Evolutionary conservation across 441 rosid species (phyloP).

Genomic region (Adansonia rubrostipa): DNA sequence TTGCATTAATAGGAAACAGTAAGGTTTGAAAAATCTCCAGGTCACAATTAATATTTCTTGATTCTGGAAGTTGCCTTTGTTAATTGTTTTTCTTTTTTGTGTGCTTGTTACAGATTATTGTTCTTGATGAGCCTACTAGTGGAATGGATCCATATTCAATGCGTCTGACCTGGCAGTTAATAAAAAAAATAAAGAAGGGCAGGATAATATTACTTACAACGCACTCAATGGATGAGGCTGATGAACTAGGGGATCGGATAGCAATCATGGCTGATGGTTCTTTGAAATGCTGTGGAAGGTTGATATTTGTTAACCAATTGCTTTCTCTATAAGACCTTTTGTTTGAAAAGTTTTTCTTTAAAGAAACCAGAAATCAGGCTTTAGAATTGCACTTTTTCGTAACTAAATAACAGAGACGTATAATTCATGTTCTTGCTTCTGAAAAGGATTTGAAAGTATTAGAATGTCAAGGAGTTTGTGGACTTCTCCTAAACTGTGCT

Average conservation of each 20-base stretch:
- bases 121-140: conserved; percentile 99
- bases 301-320: conserved; percentile 29
- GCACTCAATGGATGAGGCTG: conserved; percentile 99
- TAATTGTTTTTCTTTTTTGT: conserved; percentile 18
- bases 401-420: background rate
- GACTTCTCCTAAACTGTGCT: background rate
- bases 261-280: conserved; percentile 99
- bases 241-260: conserved; percentile 95
- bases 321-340: conserved; percentile 13
- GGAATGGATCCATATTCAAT: conserved; percentile 99
- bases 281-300: conserved; percentile 98
- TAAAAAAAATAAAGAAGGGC: conserved; percentile 90
- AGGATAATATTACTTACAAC: conserved; percentile 93
- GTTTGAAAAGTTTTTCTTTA: background rate
- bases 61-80: conserved; percentile 30
- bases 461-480: conserved; percentile 13
- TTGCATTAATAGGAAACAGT: conserved; percentile 92
- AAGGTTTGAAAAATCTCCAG: conserved; percentile 54
- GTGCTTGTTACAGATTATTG: conserved; percentile 63
- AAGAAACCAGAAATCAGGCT: background rate
- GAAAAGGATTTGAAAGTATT: conserved; percentile 15
- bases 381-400: background rate
- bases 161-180: conserved; percentile 98
- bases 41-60: conserved; percentile 26
- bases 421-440: conserved; percentile 8